A percentile compares a stretch with the other conserved stretches of the same genome.
phyloP scores from a whole-genome alignment of 805 yeast genomes.

The Lipomyces yamanashiensis region DNA sequence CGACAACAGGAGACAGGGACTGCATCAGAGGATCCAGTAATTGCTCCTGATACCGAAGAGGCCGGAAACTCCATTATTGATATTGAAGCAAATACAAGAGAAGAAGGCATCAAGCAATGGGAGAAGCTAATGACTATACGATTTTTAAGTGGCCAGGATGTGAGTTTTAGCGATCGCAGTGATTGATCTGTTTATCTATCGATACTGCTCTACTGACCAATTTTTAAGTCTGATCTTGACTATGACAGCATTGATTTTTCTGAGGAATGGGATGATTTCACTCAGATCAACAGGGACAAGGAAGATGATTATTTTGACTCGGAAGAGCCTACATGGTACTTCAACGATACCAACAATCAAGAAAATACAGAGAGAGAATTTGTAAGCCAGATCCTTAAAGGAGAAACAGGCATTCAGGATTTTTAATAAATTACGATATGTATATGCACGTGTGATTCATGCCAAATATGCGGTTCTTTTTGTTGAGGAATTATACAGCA shows the following conservation, averaged over 20 bases:
- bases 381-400: constrained; percentile 8
- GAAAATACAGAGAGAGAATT: background rate
- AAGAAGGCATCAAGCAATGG: constrained; percentile 29
- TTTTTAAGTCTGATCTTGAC: constrained; percentile 25
- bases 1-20: constrained; percentile 2
- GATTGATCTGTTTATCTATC: background rate
- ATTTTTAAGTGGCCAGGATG: constrained; percentile 30
- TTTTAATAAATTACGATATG: constrained; percentile 4
- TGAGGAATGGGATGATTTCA: constrained; percentile 30
- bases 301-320: constrained; percentile 32
- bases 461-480: too few species aligned
- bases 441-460: background rate
- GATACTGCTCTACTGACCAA: background rate
- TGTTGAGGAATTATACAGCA: too few species aligned
- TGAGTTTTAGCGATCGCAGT: constrained; percentile 7
- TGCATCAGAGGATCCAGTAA: background rate
- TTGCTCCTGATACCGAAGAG: background rate
- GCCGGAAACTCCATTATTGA: constrained; percentile 1
- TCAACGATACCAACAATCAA: background rate
- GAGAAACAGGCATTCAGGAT: constrained; percentile 34
- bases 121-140: constrained; percentile 27
- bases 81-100: constrained; percentile 11
- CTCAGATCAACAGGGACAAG: constrained; percentile 25
- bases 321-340: constrained; percentile 27
- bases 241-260: constrained; percentile 31